These are phyloP conservation scores for Chrysanthemum seticuspe DNA, from an alignment of 129 eudicot genomes.

Conservation along the genomic window DNA sequence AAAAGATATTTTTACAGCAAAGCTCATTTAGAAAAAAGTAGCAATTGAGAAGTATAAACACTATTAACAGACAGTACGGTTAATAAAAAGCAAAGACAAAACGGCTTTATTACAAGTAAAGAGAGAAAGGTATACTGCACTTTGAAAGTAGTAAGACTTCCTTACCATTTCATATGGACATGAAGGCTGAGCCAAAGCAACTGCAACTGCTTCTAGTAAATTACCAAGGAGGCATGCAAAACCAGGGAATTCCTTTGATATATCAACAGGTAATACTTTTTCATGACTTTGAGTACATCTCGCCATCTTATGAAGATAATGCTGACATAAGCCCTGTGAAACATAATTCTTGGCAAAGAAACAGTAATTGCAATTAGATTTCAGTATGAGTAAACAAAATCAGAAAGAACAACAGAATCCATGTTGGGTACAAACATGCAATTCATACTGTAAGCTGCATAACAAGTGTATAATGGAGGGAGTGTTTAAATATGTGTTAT, in stretches of 20 bases:
- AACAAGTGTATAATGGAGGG: slow-evolving; percentile 5
- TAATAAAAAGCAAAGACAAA: too few relatives aligned
- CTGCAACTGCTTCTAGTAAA: slow-evolving; percentile 69
- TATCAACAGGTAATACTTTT: slow-evolving; percentile 65
- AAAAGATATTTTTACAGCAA: not conserved
- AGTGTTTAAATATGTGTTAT: not conserved
- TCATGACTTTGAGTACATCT: slow-evolving; percentile 46
- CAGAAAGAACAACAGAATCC: not conserved
- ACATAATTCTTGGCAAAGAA: slow-evolving; percentile 54
- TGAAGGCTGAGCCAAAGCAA: slow-evolving; percentile 63
- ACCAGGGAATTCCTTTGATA: slow-evolving; percentile 75
- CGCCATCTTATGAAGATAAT: slow-evolving; percentile 74
- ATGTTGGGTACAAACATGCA: not conserved
- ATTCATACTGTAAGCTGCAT: slow-evolving; percentile 1
- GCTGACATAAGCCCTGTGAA: slow-evolving; percentile 46
- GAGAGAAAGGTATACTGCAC: not conserved
- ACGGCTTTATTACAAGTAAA: slow-evolving; percentile 5
- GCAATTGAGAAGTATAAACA: not conserved
- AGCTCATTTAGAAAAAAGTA: not conserved
- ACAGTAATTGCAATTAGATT: slow-evolving; percentile 25
- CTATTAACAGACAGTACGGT: not conserved
- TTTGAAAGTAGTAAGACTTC: slow-evolving; percentile 10
- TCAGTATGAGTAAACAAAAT: slow-evolving; percentile 21
- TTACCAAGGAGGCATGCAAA: slow-evolving; percentile 96
- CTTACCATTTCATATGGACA: slow-evolving; percentile 73